These are phyloP conservation scores for Epichloe bromicola DNA, from an alignment of 2,329 filamentous ascomycete species.

Conservation along the genomic window DNA sequence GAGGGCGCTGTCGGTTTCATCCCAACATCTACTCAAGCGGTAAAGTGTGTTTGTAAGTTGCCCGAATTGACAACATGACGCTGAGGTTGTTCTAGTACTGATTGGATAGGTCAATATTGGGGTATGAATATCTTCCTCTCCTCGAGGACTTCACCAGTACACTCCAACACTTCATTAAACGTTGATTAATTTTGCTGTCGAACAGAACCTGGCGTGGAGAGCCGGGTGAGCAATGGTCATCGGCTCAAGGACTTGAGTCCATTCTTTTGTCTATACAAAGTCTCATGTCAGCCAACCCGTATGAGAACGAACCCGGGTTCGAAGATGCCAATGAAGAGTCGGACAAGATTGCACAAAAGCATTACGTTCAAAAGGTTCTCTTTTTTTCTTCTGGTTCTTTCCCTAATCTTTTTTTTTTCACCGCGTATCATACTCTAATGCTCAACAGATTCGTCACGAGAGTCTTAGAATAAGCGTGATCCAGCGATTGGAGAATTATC, in stretches of 20 bases:
- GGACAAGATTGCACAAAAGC: conserved; percentile 61
- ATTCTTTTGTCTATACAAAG: conserved; percentile 93
- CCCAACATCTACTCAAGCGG: conserved; percentile 90
- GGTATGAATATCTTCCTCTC: conserved; percentile 37
- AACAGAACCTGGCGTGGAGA: conserved; percentile 87
- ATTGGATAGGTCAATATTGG: conserved; percentile 59
- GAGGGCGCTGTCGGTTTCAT: conserved; percentile 82
- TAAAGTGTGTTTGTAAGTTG: conserved; percentile 76
- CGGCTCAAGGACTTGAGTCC: conserved; percentile 87
- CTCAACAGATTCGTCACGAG: conserved; percentile 73
- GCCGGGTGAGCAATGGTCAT: conserved; percentile 87
- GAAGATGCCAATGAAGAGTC: conserved; percentile 56
- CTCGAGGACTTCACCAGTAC: not conserved
- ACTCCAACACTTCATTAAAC: not conserved
- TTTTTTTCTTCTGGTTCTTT: not conserved
- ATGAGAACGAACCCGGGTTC: conserved; percentile 92
- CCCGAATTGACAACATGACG: not conserved
- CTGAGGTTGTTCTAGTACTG: not conserved
- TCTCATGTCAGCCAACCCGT: conserved; percentile 85
- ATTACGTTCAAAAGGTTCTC: conserved; percentile 66
- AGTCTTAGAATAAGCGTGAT: conserved; percentile 77
- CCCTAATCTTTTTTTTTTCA: not conserved
- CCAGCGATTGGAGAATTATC: conserved; percentile 66
- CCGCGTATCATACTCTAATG: not conserved
- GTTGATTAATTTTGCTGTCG: conserved; percentile 2